These are phyloP conservation scores for Stentor coeruleus DNA, from an alignment of 73 alveolate species.

Conservation along the genomic window DNA sequence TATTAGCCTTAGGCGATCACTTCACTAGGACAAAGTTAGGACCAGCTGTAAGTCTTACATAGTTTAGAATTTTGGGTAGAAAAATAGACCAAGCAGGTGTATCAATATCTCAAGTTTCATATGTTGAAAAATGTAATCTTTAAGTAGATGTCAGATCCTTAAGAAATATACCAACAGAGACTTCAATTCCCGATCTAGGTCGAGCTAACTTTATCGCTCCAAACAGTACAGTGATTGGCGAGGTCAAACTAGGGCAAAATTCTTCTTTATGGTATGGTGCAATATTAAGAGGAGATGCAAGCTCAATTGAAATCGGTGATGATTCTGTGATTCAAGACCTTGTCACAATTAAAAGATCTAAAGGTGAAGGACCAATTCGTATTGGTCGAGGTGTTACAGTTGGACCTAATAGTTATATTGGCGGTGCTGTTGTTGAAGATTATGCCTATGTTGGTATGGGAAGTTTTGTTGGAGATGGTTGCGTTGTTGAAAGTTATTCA, in stretches of 20 bases:
- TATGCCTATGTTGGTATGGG: slow-evolving; percentile 64
- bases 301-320: slow-evolving; percentile 45
- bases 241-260: slow-evolving; percentile 46
- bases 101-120: not conserved
- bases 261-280: slow-evolving; percentile 60
- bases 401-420: slow-evolving; percentile 51
- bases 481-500: slow-evolving; percentile 45
- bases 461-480: slow-evolving; percentile 44
- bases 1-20: slow-evolving; percentile 20
- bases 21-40: slow-evolving; percentile 1
- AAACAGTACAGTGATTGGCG: slow-evolving; percentile 52
- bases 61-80: not conserved
- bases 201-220: slow-evolving; percentile 59
- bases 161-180: slow-evolving; percentile 4
- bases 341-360: slow-evolving; percentile 19
- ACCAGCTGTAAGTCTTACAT: slow-evolving; percentile 10
- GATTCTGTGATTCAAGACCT: slow-evolving; percentile 45
- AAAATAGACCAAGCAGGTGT: not conserved
- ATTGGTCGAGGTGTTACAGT: slow-evolving; percentile 51
- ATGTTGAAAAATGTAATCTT: slow-evolving; percentile 13
- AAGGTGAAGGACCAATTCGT: slow-evolving; percentile 10
- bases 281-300: slow-evolving; percentile 45
- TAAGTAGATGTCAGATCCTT: slow-evolving; percentile 23
- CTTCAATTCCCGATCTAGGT: slow-evolving; percentile 32
- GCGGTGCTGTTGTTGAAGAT: slow-evolving; percentile 44